Conservation (phyloP, 768 basidiomycete genomes). For the Xerocomus brunneocitrinus region DNA sequence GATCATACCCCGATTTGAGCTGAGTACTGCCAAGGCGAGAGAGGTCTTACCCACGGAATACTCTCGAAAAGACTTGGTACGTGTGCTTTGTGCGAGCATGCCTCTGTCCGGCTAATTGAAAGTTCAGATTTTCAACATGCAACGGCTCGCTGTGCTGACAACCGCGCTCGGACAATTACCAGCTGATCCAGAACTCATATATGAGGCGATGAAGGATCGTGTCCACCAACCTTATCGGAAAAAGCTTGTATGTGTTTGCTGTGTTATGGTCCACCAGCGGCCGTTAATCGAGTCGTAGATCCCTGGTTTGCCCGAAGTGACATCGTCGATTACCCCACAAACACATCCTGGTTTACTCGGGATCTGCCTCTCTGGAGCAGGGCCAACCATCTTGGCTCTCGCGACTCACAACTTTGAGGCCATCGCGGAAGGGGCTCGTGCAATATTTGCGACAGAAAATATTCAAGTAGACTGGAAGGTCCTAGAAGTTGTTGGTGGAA, state of each 20-base stretch:
- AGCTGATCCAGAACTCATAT: conserved; percentile 93
- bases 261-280: background rate
- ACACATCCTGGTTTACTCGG: conserved; percentile 94
- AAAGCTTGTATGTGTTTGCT: conserved; percentile 54
- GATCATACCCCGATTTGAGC: conserved; percentile 92
- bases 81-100: background rate
- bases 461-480: conserved; percentile 91
- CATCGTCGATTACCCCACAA: conserved; percentile 78
- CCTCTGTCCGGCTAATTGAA: background rate
- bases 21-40: conserved; percentile 93
- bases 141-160: conserved; percentile 92
- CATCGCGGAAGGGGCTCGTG: conserved; percentile 78
- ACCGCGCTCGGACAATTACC: conserved; percentile 88
- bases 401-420: conserved; percentile 80
- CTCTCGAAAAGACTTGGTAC: conserved; percentile 84
- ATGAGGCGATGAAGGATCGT: conserved; percentile 98
- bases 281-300: conserved; percentile 49
- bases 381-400: conserved; percentile 94
- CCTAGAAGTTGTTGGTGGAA: conserved; percentile 58
- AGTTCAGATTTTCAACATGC: conserved; percentile 90
- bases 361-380: conserved; percentile 96
- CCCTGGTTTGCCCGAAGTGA: conserved; percentile 91
- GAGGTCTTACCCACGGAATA: conserved; percentile 83
- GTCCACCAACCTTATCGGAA: conserved; percentile 97
- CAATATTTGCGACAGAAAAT: conserved; percentile 64